A percentile compares a stretch with the other conserved stretches of the same genome.
Evolutionary conservation across 305 asterid genomes (phyloP).

Genomic region (Solanum chacoense): DNA sequence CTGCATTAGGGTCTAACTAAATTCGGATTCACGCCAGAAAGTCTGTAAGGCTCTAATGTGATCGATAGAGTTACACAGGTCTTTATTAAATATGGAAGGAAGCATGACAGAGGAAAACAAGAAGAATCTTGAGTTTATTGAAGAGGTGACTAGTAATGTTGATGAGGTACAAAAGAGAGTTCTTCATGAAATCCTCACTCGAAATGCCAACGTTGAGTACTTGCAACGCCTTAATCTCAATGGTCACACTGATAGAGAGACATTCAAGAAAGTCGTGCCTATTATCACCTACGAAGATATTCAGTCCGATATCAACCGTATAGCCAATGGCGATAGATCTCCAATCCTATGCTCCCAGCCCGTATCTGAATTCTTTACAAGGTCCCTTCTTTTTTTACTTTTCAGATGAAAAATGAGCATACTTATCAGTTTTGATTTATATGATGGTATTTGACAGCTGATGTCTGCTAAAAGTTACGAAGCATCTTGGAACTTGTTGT

Average conservation of each 20-base stretch:
- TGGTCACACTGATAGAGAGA: too few relatives aligned
- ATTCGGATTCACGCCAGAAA: too few relatives aligned
- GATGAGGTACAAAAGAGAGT: conserved; percentile 16
- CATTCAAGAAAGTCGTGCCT: too few relatives aligned
- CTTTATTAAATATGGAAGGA: not conserved
- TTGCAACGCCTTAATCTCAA: conserved; percentile 15
- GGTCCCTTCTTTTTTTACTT: not conserved
- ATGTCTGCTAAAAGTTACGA: not conserved
- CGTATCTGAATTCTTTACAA: conserved; percentile 31
- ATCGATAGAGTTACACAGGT: not conserved
- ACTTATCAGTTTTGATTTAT: not conserved
- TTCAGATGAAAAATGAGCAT: too few relatives aligned
- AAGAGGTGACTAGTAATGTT: conserved; percentile 1
- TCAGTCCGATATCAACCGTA: too few relatives aligned
- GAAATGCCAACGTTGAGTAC: conserved; percentile 1
- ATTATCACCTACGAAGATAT: too few relatives aligned
- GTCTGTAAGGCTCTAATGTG: too few relatives aligned
- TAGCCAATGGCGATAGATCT: not conserved
- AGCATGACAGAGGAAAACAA: not conserved
- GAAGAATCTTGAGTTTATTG: conserved; percentile 5
- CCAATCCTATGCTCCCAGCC: conserved; percentile 23
- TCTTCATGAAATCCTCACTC: conserved; percentile 23
- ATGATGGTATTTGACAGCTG: not conserved
- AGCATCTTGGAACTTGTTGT: not conserved
- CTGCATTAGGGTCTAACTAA: too few relatives aligned